A percentile compares a stretch with the other conserved stretches of the same genome.
phyloP scores from a whole-genome alignment of 2,329 filamentous ascomycete species.

The Venturia effusa region DNA sequence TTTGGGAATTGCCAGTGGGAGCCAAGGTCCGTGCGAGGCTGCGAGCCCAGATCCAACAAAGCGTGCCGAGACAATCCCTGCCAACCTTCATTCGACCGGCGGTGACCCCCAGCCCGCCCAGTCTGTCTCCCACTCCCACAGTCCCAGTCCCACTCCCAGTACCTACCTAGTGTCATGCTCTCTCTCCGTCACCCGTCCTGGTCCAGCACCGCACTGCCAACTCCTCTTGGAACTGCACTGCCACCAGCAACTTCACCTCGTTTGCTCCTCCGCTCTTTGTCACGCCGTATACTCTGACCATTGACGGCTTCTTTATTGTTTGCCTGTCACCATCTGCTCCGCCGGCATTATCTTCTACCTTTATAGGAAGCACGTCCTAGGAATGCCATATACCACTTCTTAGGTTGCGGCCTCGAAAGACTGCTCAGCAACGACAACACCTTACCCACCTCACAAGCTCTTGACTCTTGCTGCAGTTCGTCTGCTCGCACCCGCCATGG shows the following conservation, averaged over 20 bases:
- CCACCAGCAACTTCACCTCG: neutral
- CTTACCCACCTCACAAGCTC: neutral
- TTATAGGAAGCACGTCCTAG: neutral
- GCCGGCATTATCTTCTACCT: neutral
- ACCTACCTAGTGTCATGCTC: neutral
- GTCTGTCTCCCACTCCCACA: no score
- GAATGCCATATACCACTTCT: neutral
- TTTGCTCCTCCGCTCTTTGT: conserved; percentile 2
- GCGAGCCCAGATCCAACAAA: conserved; percentile 1
- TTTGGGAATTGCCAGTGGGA: no score
- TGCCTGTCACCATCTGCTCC: neutral
- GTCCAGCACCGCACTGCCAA: neutral
- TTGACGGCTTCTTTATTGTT: conserved; percentile 3
- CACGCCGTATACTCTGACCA: neutral
- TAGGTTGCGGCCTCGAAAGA: neutral
- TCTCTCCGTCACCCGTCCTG: neutral
- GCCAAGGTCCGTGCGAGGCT: no score
- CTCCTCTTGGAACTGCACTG: neutral
- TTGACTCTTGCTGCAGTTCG: neutral
- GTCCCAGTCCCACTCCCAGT: no score
- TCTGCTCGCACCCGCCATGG: neutral
- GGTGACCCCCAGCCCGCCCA: neutral
- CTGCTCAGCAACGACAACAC: conserved; percentile 1
- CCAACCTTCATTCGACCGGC: neutral
- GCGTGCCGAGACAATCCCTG: conserved; percentile 3